Evolutionary conservation across 2,329 filamentous ascomycete species (phyloP), one percentile per base, ranked within the genome.

Genomic region (Alternaria triticimaculans): DNA sequence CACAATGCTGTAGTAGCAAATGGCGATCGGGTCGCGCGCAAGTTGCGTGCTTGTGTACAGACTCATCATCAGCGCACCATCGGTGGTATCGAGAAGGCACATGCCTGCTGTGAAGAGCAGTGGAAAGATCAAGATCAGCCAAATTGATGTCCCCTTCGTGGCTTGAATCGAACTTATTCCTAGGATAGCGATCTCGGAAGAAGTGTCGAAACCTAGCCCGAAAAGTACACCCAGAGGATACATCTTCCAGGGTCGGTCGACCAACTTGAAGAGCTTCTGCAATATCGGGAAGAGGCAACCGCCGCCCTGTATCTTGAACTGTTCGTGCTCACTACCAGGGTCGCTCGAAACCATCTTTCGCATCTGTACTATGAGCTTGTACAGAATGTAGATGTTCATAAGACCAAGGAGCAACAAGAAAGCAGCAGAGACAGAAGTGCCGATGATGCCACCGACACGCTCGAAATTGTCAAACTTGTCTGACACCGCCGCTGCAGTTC

Each of bases 41-140:
- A 96, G 90, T 28, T 91, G 82, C 12, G 88, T 92, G 43, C 90
- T 92, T 0, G 94, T 94, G 80, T 99, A 98, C 1, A 98, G 84
- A 1, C 91, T 90, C 88, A 97, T 94, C 94, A 98, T 98, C 20
- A 97, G 85, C 1, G 95, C 95, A 23, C 95, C 95, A 72, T 98
- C 96, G 0, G 90, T 91, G 0, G 94, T 97, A 80, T 98, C 96
- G 6, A 98, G 84, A 21, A 98, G 86, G 78, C 94, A 97, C 96
- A 99, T 98, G 62, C 93, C 96, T 1, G 92, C 93, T 0, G 95
- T 97, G 74, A 98, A 98, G 1, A 98, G 83, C 1, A 95, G 80
- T 0, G 96, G 96, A 62, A 97, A 97, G 55, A 99, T 90, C 30
- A 98, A 80, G 64, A 98, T 98, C 14, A 97, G 83, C 96, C 96